Base-by-base conservation (phyloP, 2,329 filamentous ascomycete genomes). In the Thielaviopsis populi region DNA sequence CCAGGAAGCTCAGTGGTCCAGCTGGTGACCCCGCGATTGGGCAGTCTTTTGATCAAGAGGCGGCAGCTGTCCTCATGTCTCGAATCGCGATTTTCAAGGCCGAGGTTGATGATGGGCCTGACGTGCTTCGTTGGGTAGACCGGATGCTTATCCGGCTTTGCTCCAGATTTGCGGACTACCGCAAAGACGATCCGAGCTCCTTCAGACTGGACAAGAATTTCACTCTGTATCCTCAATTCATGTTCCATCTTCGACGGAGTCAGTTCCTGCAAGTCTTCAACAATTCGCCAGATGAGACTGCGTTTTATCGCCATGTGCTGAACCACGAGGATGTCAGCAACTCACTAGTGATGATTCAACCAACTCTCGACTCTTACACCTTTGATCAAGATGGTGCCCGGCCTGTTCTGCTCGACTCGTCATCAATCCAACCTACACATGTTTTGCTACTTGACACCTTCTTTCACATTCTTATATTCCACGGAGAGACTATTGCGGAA, bases 251-350 rank as follows among this genome's bases (percentile, higher is more conserved):
- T 67, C 88, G 94, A 70, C 85, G 94, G 75, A 96, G 91, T 75
- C 94, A 97, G 75, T 99, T 99, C 79, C 76, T 99, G 68, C 94
- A 99, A 72, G 91, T 99, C 65, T 99, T 99, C 83, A 99, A 99
- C 79, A 99, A 97, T 75, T 97, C 92, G 0, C 94, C 94, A 7
- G 94, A 99, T 70, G 94, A 99, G 76, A 99, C 94, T 27, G 94
- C 94, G n/a, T 99, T 99, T 76, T 96, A 97, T 73, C 84, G 94
- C 67, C 94, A 99, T 72, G 91, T 99, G 2, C 80, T 99, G 68
- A 95, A 97, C 73, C 91, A 97, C 70, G 94, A 99, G 74, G 94
- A 97, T 74, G 91, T 95, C 67, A 88, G 89, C 77, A 96, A 97
- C 75, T 96, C 91, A 11, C 82, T 99, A 58, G 86, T 99, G 73